Percentiles rank a stretch among this genome's conserved stretches.
These are phyloP conservation scores for Porcisia deanei DNA, from an alignment of 208 protist genomes.

Conservation along the genomic window DNA sequence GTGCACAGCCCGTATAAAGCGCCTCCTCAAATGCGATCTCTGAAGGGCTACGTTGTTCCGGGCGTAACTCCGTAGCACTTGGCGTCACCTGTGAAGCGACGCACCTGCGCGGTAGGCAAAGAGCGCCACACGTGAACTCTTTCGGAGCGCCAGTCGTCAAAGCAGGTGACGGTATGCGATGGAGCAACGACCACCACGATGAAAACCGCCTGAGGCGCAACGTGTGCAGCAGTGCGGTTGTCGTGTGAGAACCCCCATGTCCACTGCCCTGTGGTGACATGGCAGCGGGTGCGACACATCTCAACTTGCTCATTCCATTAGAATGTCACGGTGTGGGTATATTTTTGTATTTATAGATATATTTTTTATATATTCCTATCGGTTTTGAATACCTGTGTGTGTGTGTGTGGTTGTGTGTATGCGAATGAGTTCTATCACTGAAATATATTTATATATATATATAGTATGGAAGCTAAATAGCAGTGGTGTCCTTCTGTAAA, in stretches of 20 bases:
- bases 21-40: constrained; percentile 22
- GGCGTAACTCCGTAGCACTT: background rate
- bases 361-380: background rate
- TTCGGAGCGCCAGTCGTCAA: background rate
- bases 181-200: background rate
- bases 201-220: background rate
- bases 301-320: constrained; percentile 1
- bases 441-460: no score
- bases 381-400: no score
- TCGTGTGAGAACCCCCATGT: background rate
- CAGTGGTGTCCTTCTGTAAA: background rate
- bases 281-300: background rate
- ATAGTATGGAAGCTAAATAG: background rate
- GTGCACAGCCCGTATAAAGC: constrained; percentile 10
- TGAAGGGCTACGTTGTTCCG: background rate
- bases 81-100: background rate
- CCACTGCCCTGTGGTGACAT: background rate
- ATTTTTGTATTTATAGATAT: background rate
- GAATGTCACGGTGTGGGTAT: background rate
- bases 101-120: background rate
- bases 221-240: background rate
- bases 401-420: no score
- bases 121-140: background rate
- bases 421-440: no score
- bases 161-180: background rate